phyloP scores from a whole-genome alignment of 805 yeast species.

The Lipomyces lipofer region DNA sequence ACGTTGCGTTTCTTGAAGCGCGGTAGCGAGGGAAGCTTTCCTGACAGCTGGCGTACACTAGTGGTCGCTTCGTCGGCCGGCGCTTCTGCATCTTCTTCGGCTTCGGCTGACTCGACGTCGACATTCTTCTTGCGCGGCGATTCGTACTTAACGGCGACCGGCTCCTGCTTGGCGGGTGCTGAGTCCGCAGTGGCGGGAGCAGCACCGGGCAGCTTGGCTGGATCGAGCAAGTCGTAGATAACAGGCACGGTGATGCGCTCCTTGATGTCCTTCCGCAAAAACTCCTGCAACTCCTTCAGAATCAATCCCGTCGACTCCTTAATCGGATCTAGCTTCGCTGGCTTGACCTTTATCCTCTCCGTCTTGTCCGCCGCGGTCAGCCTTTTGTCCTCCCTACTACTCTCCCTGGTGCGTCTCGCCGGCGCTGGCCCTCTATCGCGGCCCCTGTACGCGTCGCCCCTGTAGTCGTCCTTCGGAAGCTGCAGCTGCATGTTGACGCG shows the following conservation, averaged over 20 bases:
- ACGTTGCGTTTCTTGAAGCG: slow-evolving; percentile 34
- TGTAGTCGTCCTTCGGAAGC: slow-evolving; percentile 10
- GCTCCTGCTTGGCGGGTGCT: not conserved
- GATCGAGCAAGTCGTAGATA: slow-evolving; percentile 60
- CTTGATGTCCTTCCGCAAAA: slow-evolving; percentile 68
- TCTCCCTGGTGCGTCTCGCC: not conserved
- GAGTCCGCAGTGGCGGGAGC: not conserved
- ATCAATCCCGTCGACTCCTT: slow-evolving; percentile 61
- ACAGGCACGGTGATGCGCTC: slow-evolving; percentile 72
- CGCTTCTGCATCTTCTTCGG: not conserved
- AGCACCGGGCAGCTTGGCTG: slow-evolving; percentile 37
- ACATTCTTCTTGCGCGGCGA: not conserved
- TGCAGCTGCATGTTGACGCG: slow-evolving; percentile 58
- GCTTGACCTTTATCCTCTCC: slow-evolving; percentile 22
- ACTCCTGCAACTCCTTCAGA: slow-evolving; percentile 61
- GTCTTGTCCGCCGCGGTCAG: not conserved
- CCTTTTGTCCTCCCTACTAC: not conserved
- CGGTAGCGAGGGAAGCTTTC: slow-evolving; percentile 34
- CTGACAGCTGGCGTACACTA: not conserved
- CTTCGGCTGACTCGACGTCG: not conserved
- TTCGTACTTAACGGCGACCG: not conserved
- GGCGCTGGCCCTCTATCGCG: not conserved
- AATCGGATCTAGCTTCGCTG: slow-evolving; percentile 43
- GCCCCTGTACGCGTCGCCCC: not conserved
- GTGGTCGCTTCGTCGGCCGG: not conserved